Evolutionary conservation across 306 rosid genomes (phyloP), one percentile per base, ranked within the genome.

Genomic region (Acacia melanoxylon): DNA sequence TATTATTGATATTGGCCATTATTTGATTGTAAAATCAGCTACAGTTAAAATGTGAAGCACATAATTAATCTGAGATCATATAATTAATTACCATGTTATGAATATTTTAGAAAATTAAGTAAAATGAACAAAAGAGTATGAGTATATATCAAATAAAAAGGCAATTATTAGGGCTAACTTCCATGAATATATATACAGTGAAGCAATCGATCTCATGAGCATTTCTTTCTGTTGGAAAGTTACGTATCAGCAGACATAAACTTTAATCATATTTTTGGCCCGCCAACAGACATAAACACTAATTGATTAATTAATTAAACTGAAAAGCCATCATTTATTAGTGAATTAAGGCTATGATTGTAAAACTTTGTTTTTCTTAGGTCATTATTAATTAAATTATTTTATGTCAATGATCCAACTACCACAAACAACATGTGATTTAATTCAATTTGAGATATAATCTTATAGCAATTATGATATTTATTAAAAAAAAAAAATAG

Each of bases 261-360:
- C 9, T 40, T 68, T 67, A 19, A 17, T 54, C 8, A 54, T 54
- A 19, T 20, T 10, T 58, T 24, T 10, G 31, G 65, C 65, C 29
- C 6, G 31, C 65, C 15, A 9, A 58, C 65, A 58, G 16, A 58
- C 31, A 22, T 1, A 24, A 58, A 58, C 29, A 3, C 31, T 22
- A 10, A 58, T 24, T 58, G 42, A 77, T 77, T 83, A 83, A 80
- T 58, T 58, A 68, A 77, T 77, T 81, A 83, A 80, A 83, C 81
- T 80, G 17, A 73, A 83, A 86, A 81, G 42, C 78, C 74, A 67
- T 77, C 48, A 74, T 72, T 48, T 72, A 80, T 80, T 62, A 76
- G 76, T 20, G 81, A 80, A n/a, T n/a, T n/a, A n/a, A 73, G 33
- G 75, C 78, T 13, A 83, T 83, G 78, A 86, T 83, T 86, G 59